Conservation (phyloP, 1,139 yeast species). For the Geotrichum candidum region DNA sequence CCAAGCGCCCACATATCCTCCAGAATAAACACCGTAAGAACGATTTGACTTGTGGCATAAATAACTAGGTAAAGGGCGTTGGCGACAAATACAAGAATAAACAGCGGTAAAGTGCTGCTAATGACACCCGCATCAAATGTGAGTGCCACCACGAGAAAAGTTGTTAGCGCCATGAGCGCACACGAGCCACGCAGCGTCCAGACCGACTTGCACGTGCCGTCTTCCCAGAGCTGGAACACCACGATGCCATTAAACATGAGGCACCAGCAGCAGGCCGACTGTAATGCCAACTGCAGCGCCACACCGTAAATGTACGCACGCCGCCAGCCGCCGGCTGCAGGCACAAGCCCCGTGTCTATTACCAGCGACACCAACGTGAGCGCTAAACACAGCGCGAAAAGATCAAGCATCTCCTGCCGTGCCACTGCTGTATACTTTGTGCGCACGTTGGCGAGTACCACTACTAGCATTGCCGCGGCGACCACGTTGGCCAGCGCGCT, state of each 20-base stretch:
- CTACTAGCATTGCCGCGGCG: conserved; percentile 54
- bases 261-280: conserved; percentile 62
- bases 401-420: conserved; percentile 72
- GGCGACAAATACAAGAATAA: conserved; percentile 60
- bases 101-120: conserved; percentile 56
- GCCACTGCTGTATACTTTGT: conserved; percentile 92
- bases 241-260: conserved; percentile 69
- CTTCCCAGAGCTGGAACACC: conserved; percentile 91
- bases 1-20: conserved; percentile 86
- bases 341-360: conserved; percentile 91
- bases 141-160: conserved; percentile 44
- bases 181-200: conserved; percentile 49
- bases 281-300: conserved; percentile 72
- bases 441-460: conserved; percentile 74
- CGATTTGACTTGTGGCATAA: conserved; percentile 64
- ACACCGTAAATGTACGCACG: conserved; percentile 73
- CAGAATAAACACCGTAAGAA: conserved; percentile 61
- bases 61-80: conserved; percentile 60
- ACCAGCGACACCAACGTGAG: conserved; percentile 61
- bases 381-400: conserved; percentile 55
- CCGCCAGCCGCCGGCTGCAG: conserved; percentile 55
- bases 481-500: conserved; percentile 80
- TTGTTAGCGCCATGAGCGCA: conserved; percentile 49
- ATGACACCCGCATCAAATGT: conserved; percentile 10
- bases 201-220: conserved; percentile 57